phyloP scores from a whole-genome alignment of 2,329 filamentous ascomycete species.

The Xylaria polymorpha region DNA sequence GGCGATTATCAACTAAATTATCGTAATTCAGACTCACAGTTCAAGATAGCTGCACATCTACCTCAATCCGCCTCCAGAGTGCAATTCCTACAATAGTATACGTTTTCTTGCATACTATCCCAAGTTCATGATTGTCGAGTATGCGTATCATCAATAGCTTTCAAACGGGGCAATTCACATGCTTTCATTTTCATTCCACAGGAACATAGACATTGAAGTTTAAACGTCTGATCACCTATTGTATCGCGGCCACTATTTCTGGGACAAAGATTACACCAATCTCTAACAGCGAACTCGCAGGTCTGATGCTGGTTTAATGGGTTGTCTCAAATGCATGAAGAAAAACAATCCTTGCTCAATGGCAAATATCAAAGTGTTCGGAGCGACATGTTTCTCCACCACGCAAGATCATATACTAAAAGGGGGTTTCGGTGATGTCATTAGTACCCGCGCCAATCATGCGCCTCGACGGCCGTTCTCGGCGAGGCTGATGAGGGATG shows the following conservation, averaged over 20 bases:
- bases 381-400: constrained; percentile 23
- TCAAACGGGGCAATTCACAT: neutral
- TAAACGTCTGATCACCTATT: constrained; percentile 1
- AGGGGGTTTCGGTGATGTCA: constrained; percentile 32
- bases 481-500: constrained; percentile 31
- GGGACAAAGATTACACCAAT: neutral
- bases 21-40: neutral
- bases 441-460: constrained; percentile 29
- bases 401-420: constrained; percentile 3
- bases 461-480: constrained; percentile 11
- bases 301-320: neutral
- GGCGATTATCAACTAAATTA: neutral
- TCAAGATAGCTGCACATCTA: neutral
- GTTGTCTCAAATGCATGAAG: neutral
- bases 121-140: neutral
- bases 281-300: neutral
- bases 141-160: neutral
- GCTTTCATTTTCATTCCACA: neutral
- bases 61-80: neutral
- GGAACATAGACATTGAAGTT: neutral
- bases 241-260: neutral
- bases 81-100: neutral
- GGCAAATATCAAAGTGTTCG: neutral
- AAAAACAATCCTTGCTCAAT: neutral
- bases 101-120: neutral